These are phyloP conservation scores for Colletotrichum graminicola DNA, from an alignment of 2,329 filamentous ascomycete genomes.

Conservation along the genomic window DNA sequence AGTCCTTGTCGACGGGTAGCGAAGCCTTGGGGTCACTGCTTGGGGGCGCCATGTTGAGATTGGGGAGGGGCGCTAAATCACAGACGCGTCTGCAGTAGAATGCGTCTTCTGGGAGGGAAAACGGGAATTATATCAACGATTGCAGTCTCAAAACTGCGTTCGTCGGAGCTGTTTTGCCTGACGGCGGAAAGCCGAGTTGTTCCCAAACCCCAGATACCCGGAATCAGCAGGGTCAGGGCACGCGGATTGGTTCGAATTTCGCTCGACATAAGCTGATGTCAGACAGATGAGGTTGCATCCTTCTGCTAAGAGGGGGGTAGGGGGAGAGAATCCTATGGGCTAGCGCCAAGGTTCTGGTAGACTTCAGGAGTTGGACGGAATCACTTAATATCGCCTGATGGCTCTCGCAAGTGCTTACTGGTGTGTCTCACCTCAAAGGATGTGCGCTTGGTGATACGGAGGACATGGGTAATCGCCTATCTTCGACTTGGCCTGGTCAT, in stretches of 20 bases:
- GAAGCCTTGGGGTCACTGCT: background rate
- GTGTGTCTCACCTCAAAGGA: background rate
- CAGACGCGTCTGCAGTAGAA: fast-evolving
- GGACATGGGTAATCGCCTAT: background rate
- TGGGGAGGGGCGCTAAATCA: fast-evolving
- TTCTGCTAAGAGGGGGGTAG: background rate
- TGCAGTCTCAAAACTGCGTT: background rate
- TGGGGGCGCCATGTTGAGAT: background rate
- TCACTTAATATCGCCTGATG: background rate
- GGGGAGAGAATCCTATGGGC: background rate
- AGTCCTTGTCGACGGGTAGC: background rate
- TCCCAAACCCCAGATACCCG: background rate
- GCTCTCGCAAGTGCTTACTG: background rate
- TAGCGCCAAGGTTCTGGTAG: background rate
- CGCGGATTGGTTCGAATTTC: too few relatives aligned
- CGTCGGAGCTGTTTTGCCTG: background rate
- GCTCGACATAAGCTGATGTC: conserved; percentile 9
- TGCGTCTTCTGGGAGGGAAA: background rate
- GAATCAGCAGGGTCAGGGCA: too few relatives aligned
- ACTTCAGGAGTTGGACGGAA: background rate
- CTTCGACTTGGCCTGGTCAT: background rate
- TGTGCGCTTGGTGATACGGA: background rate
- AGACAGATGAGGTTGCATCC: background rate
- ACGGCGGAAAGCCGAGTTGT: background rate
- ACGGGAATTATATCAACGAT: too few relatives aligned